phyloP scores from a whole-genome alignment of 176 grass and related monocot species.

The Aegilops longissima region DNA sequence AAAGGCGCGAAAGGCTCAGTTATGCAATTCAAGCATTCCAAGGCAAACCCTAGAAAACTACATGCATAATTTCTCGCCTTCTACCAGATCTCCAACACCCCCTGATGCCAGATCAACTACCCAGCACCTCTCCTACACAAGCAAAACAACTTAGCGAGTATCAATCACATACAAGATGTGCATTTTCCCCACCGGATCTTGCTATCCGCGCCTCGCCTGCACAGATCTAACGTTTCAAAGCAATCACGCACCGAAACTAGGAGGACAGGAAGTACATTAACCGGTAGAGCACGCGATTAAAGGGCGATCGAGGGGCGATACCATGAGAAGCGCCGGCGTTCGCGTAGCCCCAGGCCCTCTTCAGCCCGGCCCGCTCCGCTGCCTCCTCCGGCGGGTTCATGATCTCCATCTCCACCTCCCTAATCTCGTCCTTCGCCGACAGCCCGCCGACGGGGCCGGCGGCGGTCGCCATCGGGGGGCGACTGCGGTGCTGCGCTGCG shows the following conservation, averaged over 20 bases:
- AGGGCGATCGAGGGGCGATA: background rate
- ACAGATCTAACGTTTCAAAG: conserved; percentile 10
- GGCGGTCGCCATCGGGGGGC: conserved; percentile 30
- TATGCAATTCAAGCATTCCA: conserved; percentile 7
- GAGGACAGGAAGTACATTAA: background rate
- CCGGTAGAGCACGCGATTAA: background rate
- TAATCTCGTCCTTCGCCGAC: conserved; percentile 11
- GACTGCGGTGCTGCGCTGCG: background rate
- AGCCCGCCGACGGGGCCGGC: background rate
- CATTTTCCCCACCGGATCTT: background rate
- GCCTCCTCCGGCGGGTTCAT: background rate
- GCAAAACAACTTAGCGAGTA: background rate
- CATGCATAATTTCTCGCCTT: background rate
- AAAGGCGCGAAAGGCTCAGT: background rate
- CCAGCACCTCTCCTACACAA: background rate
- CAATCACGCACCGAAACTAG: background rate
- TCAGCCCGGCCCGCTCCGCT: background rate
- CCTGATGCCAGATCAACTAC: background rate
- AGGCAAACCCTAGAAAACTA: conserved; percentile 14
- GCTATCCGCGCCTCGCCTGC: background rate
- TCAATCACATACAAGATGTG: background rate
- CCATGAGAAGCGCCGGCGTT: background rate
- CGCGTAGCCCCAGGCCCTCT: conserved; percentile 5
- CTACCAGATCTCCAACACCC: background rate
- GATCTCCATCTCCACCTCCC: conserved; percentile 10